Conservation (phyloP, 805 yeast species). For the Ogataea haglerorum region DNA sequence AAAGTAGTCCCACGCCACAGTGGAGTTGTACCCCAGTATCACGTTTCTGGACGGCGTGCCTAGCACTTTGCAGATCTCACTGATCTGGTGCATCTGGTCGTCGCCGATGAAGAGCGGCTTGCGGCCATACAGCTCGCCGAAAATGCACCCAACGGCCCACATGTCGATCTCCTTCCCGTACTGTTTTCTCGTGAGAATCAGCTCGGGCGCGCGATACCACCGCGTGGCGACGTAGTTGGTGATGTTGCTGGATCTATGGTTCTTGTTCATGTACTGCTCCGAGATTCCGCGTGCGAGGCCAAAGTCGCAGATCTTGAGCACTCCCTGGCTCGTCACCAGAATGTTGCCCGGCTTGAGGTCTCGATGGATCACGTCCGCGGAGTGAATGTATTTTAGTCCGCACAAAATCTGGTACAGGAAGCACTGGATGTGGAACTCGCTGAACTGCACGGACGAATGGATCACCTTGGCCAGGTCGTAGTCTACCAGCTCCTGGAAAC, state of each 20-base stretch:
- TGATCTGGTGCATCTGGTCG: conserved; percentile 66
- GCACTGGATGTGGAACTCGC: conserved; percentile 78
- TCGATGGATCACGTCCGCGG: conserved; percentile 89
- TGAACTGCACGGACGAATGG: conserved; percentile 68
- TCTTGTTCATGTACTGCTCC: conserved; percentile 28
- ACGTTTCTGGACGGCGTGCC: conserved; percentile 64
- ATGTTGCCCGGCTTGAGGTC: conserved; percentile 92
- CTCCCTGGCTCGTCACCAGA: conserved; percentile 69
- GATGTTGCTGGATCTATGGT: conserved; percentile 43
- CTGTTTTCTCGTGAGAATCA: conserved; percentile 55
- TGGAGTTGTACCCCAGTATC: conserved; percentile 41
- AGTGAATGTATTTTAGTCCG: conserved; percentile 84
- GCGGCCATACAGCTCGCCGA: conserved; percentile 80
- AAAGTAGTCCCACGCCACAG: conserved; percentile 45
- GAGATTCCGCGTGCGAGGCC: conserved; percentile 82
- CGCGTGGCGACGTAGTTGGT: conserved; percentile 91
- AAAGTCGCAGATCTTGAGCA: conserved; percentile 85
- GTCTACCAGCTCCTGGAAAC: conserved; percentile 83
- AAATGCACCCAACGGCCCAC: conserved; percentile 93
- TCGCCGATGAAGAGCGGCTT: conserved; percentile 77
- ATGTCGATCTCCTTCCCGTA: conserved; percentile 76
- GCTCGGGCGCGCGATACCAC: conserved; percentile 95
- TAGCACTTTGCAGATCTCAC: conserved; percentile 61
- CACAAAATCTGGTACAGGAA: conserved; percentile 79
- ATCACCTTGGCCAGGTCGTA: conserved; percentile 81